A percentile compares a stretch with the other conserved stretches of the same genome.
Conservation (phyloP, 257 asterid species). For the Solanum pinnatisectum region DNA sequence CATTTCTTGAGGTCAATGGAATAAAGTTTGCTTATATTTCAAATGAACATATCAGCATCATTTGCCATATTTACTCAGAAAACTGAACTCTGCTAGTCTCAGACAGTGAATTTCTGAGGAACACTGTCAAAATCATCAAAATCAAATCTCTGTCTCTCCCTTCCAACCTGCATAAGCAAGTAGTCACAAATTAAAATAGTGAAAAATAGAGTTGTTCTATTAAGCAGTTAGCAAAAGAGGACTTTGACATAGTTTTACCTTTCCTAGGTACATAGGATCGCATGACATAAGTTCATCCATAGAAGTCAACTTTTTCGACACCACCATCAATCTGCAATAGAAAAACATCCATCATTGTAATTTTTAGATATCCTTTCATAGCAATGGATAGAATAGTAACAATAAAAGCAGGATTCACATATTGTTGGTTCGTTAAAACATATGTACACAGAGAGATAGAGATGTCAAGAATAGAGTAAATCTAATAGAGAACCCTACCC, state of each 20-base stretch:
- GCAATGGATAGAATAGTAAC: background rate
- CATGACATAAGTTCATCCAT: slow-evolving; percentile 79
- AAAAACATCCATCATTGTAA: background rate
- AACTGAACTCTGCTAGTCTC: slow-evolving; percentile 18
- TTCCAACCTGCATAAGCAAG: slow-evolving; percentile 47
- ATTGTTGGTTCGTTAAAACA: background rate
- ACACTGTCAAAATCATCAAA: slow-evolving; percentile 81
- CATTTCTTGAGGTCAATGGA: background rate
- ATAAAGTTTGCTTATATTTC: background rate
- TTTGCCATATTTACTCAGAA: background rate
- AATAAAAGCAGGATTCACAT: background rate
- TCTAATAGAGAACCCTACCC: background rate
- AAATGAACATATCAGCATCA: background rate
- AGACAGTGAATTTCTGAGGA: slow-evolving; percentile 66
- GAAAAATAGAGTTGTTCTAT: background rate
- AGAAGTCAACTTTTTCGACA: slow-evolving; percentile 64
- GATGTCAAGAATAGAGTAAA: background rate
- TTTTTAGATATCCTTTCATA: background rate
- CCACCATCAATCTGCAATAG: slow-evolving; percentile 63
- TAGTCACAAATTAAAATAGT: background rate
- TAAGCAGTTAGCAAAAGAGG: background rate
- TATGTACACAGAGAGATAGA: background rate
- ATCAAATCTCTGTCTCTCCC: slow-evolving; percentile 85
- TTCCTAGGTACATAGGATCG: slow-evolving; percentile 66
- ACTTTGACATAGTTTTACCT: slow-evolving; percentile 29